These are phyloP conservation scores for Primulina huaijiensis DNA, from an alignment of 257 asterid species.

Conservation along the genomic window DNA sequence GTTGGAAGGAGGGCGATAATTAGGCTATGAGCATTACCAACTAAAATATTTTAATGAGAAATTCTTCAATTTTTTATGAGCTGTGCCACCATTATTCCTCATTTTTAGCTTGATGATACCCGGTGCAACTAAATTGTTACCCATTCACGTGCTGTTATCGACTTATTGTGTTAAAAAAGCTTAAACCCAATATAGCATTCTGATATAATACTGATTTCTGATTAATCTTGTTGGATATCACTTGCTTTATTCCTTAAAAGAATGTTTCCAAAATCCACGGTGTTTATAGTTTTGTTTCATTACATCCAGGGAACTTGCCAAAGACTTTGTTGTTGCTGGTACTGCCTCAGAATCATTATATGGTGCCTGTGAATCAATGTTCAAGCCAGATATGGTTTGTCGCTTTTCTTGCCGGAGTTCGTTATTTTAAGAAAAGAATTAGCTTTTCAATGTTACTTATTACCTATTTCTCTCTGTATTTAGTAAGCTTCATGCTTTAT, in stretches of 20 bases:
- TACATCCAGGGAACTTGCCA: slow-evolving; percentile 84
- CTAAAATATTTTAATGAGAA: not conserved
- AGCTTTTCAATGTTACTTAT: not conserved
- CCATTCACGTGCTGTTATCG: not conserved
- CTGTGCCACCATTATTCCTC: not conserved
- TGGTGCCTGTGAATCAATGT: slow-evolving; percentile 99
- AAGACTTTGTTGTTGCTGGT: slow-evolving; percentile 95
- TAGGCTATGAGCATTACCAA: not conserved
- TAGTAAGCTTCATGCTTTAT: not conserved
- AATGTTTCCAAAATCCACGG: not conserved
- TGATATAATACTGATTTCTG: not conserved
- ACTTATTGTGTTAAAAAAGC: no score
- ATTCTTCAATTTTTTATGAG: no score
- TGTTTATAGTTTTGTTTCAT: slow-evolving; percentile 9
- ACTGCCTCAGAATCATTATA: slow-evolving; percentile 96
- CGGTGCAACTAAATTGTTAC: not conserved
- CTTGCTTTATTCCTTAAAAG: not conserved
- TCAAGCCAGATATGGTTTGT: slow-evolving; percentile 89
- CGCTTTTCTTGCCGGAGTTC: slow-evolving; percentile 1
- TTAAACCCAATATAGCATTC: not conserved
- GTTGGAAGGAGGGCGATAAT: not conserved
- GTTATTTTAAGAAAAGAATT: slow-evolving; percentile 9
- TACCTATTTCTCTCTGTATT: not conserved
- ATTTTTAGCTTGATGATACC: not conserved
- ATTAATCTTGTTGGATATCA: not conserved